Conservation (phyloP, 2,329 filamentous ascomycete species). For the Neonectria punicea region DNA sequence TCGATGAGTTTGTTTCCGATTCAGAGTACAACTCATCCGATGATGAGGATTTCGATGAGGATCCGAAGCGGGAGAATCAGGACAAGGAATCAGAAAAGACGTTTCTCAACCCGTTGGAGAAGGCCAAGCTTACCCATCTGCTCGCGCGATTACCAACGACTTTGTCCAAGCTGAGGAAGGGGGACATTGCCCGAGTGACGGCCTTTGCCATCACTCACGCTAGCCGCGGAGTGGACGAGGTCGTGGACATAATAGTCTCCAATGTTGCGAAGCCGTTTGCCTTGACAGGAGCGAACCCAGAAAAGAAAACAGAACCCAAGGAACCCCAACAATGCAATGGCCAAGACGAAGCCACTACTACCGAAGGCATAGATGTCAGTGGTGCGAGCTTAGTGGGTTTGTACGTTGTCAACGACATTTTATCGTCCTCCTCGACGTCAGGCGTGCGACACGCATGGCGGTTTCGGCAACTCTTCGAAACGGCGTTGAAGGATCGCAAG, state of each 20-base stretch:
- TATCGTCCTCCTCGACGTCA: slow-evolving; percentile 80
- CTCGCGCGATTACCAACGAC: slow-evolving; percentile 84
- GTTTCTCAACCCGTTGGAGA: slow-evolving; percentile 84
- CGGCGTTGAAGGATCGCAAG: slow-evolving; percentile 71
- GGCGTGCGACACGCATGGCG: slow-evolving; percentile 88
- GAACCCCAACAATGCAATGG: slow-evolving; percentile 37
- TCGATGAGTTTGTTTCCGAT: slow-evolving; percentile 85
- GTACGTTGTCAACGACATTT: slow-evolving; percentile 81
- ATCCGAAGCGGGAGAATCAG: slow-evolving; percentile 60
- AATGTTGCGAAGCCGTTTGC: slow-evolving; percentile 84
- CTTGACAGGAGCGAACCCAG: slow-evolving; percentile 76
- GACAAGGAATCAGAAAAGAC: slow-evolving; percentile 61
- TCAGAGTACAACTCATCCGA: slow-evolving; percentile 88
- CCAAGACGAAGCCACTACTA: slow-evolving; percentile 52
- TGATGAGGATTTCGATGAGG: slow-evolving; percentile 77
- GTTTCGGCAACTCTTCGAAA: slow-evolving; percentile 83
- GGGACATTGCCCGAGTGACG: slow-evolving; percentile 86
- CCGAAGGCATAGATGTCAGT: slow-evolving; percentile 69
- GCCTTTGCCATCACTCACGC: slow-evolving; percentile 91
- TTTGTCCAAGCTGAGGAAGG: slow-evolving; percentile 79
- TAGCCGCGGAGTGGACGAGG: slow-evolving; percentile 85
- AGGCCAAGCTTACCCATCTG: slow-evolving; percentile 85
- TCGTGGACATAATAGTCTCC: slow-evolving; percentile 86
- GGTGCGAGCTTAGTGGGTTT: slow-evolving; percentile 81
- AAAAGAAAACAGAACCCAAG: slow-evolving; percentile 54